A percentile compares a stretch with the other conserved stretches of the same genome.
phyloP scores from a whole-genome alignment of 2,329 filamentous ascomycete genomes.

The Cladophialophora chaetospira region DNA sequence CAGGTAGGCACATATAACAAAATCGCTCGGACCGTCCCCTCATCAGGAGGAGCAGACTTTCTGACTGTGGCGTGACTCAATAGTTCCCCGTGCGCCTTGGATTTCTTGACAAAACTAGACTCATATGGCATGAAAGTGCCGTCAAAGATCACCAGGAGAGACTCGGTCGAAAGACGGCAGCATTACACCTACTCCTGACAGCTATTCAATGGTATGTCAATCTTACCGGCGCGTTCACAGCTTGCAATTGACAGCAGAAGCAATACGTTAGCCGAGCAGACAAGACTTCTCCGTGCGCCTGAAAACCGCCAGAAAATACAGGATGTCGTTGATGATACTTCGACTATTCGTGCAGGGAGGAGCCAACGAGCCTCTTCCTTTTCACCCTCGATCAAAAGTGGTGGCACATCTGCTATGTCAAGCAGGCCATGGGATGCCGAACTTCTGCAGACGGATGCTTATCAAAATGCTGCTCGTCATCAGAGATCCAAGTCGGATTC shows the following conservation, averaged over 20 bases:
- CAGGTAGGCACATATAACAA: neutral
- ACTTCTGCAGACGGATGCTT: neutral
- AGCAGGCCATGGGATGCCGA: neutral
- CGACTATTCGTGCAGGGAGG: neutral
- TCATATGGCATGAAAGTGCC: neutral
- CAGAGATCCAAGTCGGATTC: conserved; percentile 3
- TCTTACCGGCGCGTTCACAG: neutral
- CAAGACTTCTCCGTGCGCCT: neutral
- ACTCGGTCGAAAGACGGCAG: neutral
- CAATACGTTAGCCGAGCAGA: neutral
- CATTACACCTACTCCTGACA: neutral
- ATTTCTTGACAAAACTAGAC: neutral
- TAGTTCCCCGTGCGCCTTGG: neutral
- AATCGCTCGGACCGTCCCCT: too few species aligned
- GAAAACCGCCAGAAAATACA: conserved; percentile 5
- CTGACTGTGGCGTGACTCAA: neutral
- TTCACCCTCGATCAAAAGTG: neutral
- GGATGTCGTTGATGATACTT: conserved; percentile 1
- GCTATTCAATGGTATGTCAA: conserved; percentile 1
- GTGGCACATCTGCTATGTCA: neutral
- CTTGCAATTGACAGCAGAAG: neutral
- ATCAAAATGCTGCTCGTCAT: neutral
- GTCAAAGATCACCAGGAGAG: conserved; percentile 4
- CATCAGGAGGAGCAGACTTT: neutral
- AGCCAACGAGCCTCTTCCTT: neutral